phyloP scores from a whole-genome alignment of 257 asterid genomes.

The Hygrophila difformis region DNA sequence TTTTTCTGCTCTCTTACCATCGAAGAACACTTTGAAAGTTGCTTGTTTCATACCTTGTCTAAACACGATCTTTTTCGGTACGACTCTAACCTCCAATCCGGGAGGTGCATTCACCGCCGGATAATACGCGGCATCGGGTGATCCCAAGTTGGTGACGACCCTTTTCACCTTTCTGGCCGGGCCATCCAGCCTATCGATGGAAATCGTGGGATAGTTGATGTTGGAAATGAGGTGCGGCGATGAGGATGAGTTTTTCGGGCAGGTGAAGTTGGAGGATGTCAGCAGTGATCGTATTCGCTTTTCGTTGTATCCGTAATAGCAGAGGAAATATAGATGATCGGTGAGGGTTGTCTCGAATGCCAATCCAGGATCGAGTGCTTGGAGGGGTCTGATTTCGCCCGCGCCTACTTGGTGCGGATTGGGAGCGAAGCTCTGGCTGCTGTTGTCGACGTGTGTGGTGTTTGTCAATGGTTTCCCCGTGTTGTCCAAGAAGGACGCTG shows the following conservation, averaged over 20 bases:
- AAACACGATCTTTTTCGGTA: constrained; percentile 30
- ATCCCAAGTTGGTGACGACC: constrained; percentile 45
- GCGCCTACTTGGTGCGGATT: constrained; percentile 56
- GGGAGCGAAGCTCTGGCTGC: constrained; percentile 16
- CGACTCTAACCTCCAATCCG: constrained; percentile 37
- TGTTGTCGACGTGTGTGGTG: too few relatives aligned
- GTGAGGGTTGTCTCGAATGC: constrained; percentile 42
- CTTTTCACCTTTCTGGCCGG: constrained; percentile 39
- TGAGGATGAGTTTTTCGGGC: constrained; percentile 23
- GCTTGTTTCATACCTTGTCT: constrained; percentile 16
- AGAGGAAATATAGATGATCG: constrained; percentile 53
- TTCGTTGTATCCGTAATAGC: constrained; percentile 45
- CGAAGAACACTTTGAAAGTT: constrained; percentile 41
- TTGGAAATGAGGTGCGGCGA: constrained; percentile 30
- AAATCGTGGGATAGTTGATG: constrained; percentile 64
- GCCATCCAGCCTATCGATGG: constrained; percentile 31
- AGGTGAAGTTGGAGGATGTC: constrained; percentile 36
- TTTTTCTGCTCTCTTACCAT: constrained; percentile 37
- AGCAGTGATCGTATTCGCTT: constrained; percentile 26
- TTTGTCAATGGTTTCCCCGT: constrained; percentile 33
- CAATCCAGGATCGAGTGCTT: constrained; percentile 64
- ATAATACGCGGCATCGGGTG: constrained; percentile 31
- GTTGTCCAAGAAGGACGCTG: constrained; percentile 52
- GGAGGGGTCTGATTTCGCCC: constrained; percentile 51
- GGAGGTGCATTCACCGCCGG: constrained; percentile 36